A percentile compares a stretch with the other conserved stretches of the same genome.
phyloP scores from a whole-genome alignment of 2,329 filamentous ascomycete species.

The Fusarium sterilihyphosum region DNA sequence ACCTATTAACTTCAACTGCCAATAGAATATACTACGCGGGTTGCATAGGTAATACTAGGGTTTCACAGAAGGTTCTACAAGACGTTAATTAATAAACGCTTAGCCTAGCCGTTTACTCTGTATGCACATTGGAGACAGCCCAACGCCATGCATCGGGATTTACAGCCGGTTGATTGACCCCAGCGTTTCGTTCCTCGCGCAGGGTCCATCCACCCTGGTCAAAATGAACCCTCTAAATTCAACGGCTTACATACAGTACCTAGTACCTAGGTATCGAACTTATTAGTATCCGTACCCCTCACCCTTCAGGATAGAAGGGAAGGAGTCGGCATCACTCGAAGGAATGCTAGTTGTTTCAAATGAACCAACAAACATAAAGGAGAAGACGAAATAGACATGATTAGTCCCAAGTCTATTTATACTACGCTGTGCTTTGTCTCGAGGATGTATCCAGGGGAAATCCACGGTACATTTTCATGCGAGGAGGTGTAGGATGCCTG shows the following conservation, averaged over 20 bases:
- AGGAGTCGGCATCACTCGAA: not conserved
- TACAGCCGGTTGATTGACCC: constrained; percentile 25
- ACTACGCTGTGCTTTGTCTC: constrained; percentile 6
- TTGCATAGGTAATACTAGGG: constrained; percentile 8
- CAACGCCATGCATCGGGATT: constrained; percentile 26
- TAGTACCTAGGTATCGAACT: no score
- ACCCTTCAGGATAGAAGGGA: not conserved
- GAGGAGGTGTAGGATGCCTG: constrained; percentile 24
- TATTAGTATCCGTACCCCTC: not conserved
- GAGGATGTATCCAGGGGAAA: constrained; percentile 3
- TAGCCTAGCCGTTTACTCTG: not conserved
- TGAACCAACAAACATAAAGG: not conserved
- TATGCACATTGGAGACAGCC: constrained; percentile 2
- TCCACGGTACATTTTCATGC: constrained; percentile 24
- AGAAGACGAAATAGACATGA: not conserved
- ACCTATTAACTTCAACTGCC: not conserved
- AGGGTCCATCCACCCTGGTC: constrained; percentile 32
- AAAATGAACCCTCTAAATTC: constrained; percentile 5
- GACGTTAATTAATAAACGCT: constrained; percentile 1
- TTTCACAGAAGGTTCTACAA: constrained; percentile 14
- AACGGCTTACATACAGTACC: not conserved
- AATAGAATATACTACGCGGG: not conserved
- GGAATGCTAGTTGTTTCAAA: constrained; percentile 10
- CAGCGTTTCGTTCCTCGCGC: constrained; percentile 12
- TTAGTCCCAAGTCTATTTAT: not conserved